Base-by-base conservation (phyloP, 2,329 filamentous ascomycete genomes). In the Colletotrichum cuscutae region DNA sequence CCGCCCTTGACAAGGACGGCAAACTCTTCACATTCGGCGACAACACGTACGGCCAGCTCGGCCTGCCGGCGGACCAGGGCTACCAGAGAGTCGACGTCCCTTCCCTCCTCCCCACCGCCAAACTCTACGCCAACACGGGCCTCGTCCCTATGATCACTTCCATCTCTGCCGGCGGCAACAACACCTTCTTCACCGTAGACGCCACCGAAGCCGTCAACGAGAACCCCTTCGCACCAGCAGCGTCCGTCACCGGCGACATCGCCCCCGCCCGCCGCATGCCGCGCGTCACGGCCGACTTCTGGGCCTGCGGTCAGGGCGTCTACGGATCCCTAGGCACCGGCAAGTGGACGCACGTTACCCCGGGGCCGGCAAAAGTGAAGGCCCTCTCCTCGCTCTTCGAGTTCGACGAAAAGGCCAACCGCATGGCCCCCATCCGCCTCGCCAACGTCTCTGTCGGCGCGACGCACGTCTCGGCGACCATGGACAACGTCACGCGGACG, bases 41-140 rank as follows among this genome's bases (percentile, higher is more conserved):
- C 81, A 98, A 98, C 83, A 91, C 92, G 0, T 89, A 90, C 56
- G 97, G 97, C n/a, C 97, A 98, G 82, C 88, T 98, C 4, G 96
- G 96, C n/a, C 91, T 96, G 77, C 90, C 94, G 63, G 90, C 89
- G 65, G 90, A 91, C 61, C 80, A 88, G 0, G 89, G 92, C 32
- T 85, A 89, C 19, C 86, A 90, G 8, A 89, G 85, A 70, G 85
- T 93, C 28, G 93, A 96, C 75, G 87, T 88, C 0, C 95, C 97
- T 0, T 90, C 91, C 4, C 87, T 92, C 6, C 81, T 98, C 2
- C 89, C 94, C 1, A 88, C 94, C 52, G 89, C 90, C 73, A 90
- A 89, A 74, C 89, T 97, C 6, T 98, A 98, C 81, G 86, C 87
- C 57, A 91, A 89, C 62, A 91, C 89, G 5, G 88, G 86, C 2